Percentiles rank a stretch among this genome's conserved stretches.
phyloP scores from a whole-genome alignment of 78 protist species.

The Monosiga brevicollis region DNA sequence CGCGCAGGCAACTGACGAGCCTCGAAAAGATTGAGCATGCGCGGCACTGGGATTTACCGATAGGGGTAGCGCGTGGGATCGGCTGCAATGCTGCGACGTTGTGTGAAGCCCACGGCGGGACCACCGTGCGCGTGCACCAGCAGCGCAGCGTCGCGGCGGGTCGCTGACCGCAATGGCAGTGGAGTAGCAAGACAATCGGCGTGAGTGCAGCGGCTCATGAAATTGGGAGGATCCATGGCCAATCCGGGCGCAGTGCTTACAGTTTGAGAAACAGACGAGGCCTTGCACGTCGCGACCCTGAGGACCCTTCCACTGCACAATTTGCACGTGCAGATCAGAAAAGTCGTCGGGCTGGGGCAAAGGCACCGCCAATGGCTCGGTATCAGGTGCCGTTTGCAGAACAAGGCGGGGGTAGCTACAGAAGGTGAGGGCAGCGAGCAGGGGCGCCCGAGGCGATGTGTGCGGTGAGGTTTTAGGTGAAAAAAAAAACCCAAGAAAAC shows the following conservation, averaged over 20 bases:
- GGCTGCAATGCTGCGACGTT: constrained; percentile 1
- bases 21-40: too few species aligned
- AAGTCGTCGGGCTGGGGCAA: too few species aligned
- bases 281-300: neutral
- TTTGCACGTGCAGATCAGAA: too few species aligned
- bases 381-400: too few species aligned
- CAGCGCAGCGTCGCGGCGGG: neutral
- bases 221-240: neutral
- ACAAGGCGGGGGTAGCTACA: too few species aligned
- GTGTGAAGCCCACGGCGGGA: neutral
- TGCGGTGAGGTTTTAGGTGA: too few species aligned
- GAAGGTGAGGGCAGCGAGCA: too few species aligned
- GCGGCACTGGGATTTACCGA: neutral
- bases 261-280: neutral
- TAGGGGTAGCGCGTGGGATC: constrained; percentile 3
- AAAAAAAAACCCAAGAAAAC: too few species aligned
- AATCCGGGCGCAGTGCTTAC: too few species aligned
- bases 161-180: neutral
- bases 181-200: neutral
- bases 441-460: too few species aligned
- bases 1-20: too few species aligned
- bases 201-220: neutral
- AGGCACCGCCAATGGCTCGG: too few species aligned
- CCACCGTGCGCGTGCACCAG: constrained; percentile 14
- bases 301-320: neutral